Base-by-base conservation (phyloP, 257 asterid genomes). In the Solanum habrochaites region DNA sequence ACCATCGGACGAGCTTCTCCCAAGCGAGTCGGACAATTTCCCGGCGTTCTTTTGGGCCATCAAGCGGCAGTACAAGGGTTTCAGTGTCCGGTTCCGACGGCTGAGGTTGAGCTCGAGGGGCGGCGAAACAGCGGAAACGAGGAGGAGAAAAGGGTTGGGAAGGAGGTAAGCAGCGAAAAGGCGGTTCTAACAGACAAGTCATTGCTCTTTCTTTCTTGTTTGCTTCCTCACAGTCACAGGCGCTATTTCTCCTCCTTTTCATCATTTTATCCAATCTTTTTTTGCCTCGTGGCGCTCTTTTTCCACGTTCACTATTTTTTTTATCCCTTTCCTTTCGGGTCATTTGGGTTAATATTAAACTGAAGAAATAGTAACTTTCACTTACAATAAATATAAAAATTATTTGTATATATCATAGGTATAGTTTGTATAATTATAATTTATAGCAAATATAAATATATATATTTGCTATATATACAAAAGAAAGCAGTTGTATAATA, bases 1-100 rank as follows among this genome's bases (percentile, higher is more conserved):
- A 96, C 99, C 99, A 96, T 18, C 99, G 94, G 72, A 96, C 95
- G 82, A 96, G 94, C 92, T 94, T 94, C 89, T 96, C 98, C 99
- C 99, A 96, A 32, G 99, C 98, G 77, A 94, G 82, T 8, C 94
- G 92, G 83, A 96, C 99, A 86, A 95, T 91, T 90, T 89, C 93
- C 82, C 99, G 93, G 25, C 95, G 91, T 87, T 96, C 97, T 89
- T 87, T 92, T 81, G 90, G 90, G 84, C 89, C 89, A 85, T 89
- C 95, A 13, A 83, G 85, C 35, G 91, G 80, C 31, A 60, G 88
- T 83, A 31, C 85, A 83, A 82, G 25, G 56, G 86, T 91, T n/a
- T 40, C 86, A 37, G 37, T 32, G 56, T 43, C 39, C 23, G 21
- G n/a, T 42, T 25, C 69, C 5, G 80, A 62, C 25, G 83, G 25